phyloP scores from a whole-genome alignment of 768 basidiomycete species.

The Phaffia tasmanica region DNA sequence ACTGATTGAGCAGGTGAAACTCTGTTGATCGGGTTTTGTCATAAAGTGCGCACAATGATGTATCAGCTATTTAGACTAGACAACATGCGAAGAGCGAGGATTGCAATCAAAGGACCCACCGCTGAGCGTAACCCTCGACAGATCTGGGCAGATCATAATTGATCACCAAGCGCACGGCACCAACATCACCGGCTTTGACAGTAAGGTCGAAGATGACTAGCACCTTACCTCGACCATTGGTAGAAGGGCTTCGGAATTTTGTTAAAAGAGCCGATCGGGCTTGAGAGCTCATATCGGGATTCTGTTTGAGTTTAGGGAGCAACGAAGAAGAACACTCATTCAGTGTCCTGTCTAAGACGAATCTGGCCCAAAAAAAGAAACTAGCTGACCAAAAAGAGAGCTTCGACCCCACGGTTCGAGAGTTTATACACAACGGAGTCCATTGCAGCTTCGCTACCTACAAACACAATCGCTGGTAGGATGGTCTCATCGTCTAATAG shows the following conservation, averaged over 20 bases:
- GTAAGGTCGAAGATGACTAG: conserved; percentile 89
- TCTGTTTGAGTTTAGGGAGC: conserved; percentile 44
- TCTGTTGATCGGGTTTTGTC: conserved; percentile 40
- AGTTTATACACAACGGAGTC: conserved; percentile 86
- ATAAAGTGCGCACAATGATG: background rate
- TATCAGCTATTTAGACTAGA: conserved; percentile 7
- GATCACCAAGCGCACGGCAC: conserved; percentile 82
- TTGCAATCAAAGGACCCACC: conserved; percentile 44
- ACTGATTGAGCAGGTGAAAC: conserved; percentile 73
- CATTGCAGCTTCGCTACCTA: conserved; percentile 73
- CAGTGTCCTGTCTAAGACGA: conserved; percentile 1
- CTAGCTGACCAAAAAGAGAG: conserved; percentile 65
- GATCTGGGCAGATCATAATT: conserved; percentile 63
- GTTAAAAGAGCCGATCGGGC: conserved; percentile 70
- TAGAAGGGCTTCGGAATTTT: conserved; percentile 48
- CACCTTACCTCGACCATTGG: conserved; percentile 44
- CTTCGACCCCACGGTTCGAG: conserved; percentile 71
- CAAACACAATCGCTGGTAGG: conserved; percentile 69
- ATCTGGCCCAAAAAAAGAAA: background rate
- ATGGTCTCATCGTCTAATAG: conserved; percentile 79
- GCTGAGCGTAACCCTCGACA: conserved; percentile 94
- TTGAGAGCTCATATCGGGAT: conserved; percentile 81
- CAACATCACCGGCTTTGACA: conserved; percentile 77
- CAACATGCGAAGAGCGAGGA: background rate
- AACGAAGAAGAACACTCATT: conserved; percentile 30